Base-by-base conservation (phyloP, 176 grass and related monocot species). In the Triticum turgidum region DNA sequence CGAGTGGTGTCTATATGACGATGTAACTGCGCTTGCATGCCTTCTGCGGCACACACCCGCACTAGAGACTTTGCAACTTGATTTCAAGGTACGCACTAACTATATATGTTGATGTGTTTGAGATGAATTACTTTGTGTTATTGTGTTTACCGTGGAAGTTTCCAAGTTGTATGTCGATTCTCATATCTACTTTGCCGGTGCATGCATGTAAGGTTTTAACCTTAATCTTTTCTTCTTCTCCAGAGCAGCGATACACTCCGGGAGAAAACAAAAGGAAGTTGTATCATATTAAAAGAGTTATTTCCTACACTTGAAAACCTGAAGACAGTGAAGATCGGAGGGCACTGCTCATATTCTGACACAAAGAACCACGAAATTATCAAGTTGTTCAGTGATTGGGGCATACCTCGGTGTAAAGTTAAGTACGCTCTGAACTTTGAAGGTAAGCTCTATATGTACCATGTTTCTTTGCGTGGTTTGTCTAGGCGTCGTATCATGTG, bases 11-110 rank as follows among this genome's bases (percentile, higher is more conserved):
- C 29, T 70, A 4, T 8, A 33, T 52, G 29, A 4, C 21, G 45
- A 22, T 34, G 29, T 35, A 2, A 56, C 17, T 35, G 20, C 30
- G 12, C 21, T 82, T 17, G 13, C 13, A 5, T 37, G 80, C 65
- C 67, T 82, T 70, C 65, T 82, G 9, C 30, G 14, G 11, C 65
- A 82, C 47, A 54, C 80, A 29, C 65, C 80, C 5, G n/a, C 49
- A 34, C 65, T 82, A 56, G 80, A 82, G 20, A 56, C 7, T 5
- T 14, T 82, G 20, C 65, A 35, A 10, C 73, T 76, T 51, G 22
- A 27, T 74, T 74, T 74, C 24, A 18, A 47, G 71, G 71, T 74
- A 7, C 11, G n/a, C 8, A 49, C 41, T 74, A 27, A 6, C 29
- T 68, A 18, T 35, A 12, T 29, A 29, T 5, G 12, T 44, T 44